Base-by-base conservation (phyloP, 2,329 filamentous ascomycete genomes). In the Pseudocercospora macadamiae region DNA sequence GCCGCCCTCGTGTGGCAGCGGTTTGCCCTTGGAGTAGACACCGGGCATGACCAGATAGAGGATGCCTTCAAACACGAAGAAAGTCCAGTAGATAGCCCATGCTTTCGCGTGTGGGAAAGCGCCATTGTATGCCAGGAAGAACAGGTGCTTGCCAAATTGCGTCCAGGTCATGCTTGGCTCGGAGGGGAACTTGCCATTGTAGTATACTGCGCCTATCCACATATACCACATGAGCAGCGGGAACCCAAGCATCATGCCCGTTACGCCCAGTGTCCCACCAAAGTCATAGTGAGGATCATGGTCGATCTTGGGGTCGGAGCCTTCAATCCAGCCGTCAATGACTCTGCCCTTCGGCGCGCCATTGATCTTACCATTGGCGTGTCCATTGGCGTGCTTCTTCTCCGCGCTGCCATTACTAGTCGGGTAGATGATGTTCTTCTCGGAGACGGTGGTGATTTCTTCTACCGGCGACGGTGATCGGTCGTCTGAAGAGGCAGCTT, bases 161-260 rank as follows among this genome's bases (percentile, higher is more conserved):
- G 71, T 66, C 73, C 85, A 85, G 66, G 82, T 87, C 68, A 70
- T 70, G 63, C 62, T 64, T 21, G 70, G 70, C 61, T 73, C 70
- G 42, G 79, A 77, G 14, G 95, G 95, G 52, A 96, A 81, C 64
- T 89, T 87, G 67, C 93, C 93, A 72, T 91, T 81, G 78, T 97
- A 99, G 79, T 93, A 96, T 51, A 88, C 93, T 30, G 93, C 90
- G 51, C 95, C 95, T 75, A 96, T 88, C 93, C 93, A 97, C 93
- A 99, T 96, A 79, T 97, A 97, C 84, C 91, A 97, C 93, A 97
- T 97, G 68, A 99, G 83, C 34, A 88, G 63, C n/a, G 95, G 95
- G 77, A 97, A 99, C 45, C 89, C 86, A 63, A 92, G 83, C 91
- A 97, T 97, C 85, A 97, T 92, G 66, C 84, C 80, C 14, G 84